A percentile compares a stretch with the other conserved stretches of the same genome.
Evolutionary conservation across 2,329 filamentous ascomycete genomes (phyloP).

Genomic region (Xylaria sp.): DNA sequence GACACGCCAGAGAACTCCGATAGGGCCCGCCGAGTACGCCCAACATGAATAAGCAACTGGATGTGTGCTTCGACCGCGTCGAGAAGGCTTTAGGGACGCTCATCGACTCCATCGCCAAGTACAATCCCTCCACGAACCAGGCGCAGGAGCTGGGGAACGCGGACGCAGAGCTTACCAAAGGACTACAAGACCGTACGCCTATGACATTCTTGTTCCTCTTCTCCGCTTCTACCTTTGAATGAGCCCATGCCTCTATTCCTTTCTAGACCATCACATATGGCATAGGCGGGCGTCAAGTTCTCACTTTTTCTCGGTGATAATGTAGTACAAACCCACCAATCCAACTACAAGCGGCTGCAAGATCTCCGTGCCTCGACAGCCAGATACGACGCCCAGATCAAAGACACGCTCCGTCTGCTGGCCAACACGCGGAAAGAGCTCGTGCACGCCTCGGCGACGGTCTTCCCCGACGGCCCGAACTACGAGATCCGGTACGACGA

Average conservation of each 20-base stretch:
- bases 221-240: neutral
- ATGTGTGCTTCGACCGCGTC: constrained; percentile 71
- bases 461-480: constrained; percentile 61
- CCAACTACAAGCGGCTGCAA: constrained; percentile 75
- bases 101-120: constrained; percentile 83
- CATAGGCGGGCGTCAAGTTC: neutral
- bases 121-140: constrained; percentile 76
- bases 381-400: constrained; percentile 76
- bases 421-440: constrained; percentile 79
- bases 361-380: constrained; percentile 73
- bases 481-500: constrained; percentile 74
- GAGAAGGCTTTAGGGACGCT: constrained; percentile 74
- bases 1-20: neutral
- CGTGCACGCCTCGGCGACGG: constrained; percentile 68
- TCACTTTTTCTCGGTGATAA: neutral
- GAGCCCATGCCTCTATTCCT: neutral
- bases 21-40: neutral
- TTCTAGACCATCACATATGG: neutral
- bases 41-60: constrained; percentile 70
- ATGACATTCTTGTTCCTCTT: neutral
- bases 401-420: constrained; percentile 74
- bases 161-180: constrained; percentile 72
- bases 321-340: constrained; percentile 77
- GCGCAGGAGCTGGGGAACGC: constrained; percentile 76
- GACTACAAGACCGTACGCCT: constrained; percentile 71